phyloP scores from a whole-genome alignment of 148 eudicot genomes.

The Chenopodium berlandieri region DNA sequence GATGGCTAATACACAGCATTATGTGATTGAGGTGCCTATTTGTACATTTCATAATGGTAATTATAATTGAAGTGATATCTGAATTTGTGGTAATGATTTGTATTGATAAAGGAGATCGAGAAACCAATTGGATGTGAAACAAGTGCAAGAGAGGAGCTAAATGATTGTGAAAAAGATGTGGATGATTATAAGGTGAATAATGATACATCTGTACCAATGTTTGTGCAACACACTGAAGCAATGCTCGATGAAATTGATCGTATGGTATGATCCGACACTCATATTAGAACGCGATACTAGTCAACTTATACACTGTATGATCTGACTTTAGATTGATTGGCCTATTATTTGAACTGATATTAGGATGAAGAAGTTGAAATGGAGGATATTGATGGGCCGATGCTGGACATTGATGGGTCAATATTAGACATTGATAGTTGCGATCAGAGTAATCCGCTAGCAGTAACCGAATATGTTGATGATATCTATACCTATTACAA shows the following conservation, averaged over 20 bases:
- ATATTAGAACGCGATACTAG: not conserved
- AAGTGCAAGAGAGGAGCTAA: constrained; percentile 26
- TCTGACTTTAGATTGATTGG: constrained; percentile 8
- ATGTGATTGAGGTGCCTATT: constrained; percentile 44
- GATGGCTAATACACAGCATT: constrained; percentile 39
- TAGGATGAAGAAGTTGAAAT: constrained; percentile 69
- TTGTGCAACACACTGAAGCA: constrained; percentile 72
- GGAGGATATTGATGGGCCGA: constrained; percentile 61
- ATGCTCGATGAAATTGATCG: constrained; percentile 63
- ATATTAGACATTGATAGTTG: constrained; percentile 55
- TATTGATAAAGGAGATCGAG: constrained; percentile 40
- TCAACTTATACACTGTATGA: not conserved
- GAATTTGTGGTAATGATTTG: constrained; percentile 16
- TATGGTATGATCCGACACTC: constrained; percentile 44
- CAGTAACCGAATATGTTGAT: constrained; percentile 65
- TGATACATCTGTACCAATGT: constrained; percentile 58
- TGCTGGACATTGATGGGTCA: constrained; percentile 55
- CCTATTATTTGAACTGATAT: not conserved
- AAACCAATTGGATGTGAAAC: constrained; percentile 25
- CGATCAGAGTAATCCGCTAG: constrained; percentile 62
- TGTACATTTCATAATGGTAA: not conserved
- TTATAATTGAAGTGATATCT: not conserved
- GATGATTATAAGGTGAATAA: constrained; percentile 34
- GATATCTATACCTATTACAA: constrained; percentile 69
- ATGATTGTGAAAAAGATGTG: constrained; percentile 45